Evolutionary conservation across 2,329 filamentous ascomycete genomes (phyloP).

Genomic region (Fusarium sp.): DNA sequence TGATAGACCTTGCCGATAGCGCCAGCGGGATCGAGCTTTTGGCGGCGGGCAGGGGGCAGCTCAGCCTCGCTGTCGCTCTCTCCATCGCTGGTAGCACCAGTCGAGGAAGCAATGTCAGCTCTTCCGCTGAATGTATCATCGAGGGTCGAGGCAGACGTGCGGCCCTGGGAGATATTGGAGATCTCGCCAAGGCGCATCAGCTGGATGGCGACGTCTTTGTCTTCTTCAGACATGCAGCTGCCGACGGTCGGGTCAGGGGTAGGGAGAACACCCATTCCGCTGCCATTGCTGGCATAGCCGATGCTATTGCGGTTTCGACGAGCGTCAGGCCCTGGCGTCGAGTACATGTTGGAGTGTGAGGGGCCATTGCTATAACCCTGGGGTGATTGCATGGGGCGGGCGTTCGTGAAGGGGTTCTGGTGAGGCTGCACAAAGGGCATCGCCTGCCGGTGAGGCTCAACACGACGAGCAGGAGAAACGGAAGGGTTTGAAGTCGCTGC

Average conservation of each 20-base stretch:
- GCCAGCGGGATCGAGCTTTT: conserved; percentile 60
- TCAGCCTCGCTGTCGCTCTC: conserved; percentile 73
- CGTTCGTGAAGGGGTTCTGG: conserved; percentile 81
- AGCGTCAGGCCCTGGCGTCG: conserved; percentile 67
- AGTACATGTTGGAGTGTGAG: conserved; percentile 63
- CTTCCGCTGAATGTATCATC: conserved; percentile 93
- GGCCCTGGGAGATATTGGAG: conserved; percentile 90
- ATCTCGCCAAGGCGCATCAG: conserved; percentile 95
- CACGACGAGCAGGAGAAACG: conserved; percentile 85
- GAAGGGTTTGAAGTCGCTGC: conserved; percentile 97
- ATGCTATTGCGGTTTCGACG: conserved; percentile 72
- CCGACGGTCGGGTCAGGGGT: conserved; percentile 97
- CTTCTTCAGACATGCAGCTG: conserved; percentile 95
- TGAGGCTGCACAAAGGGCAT: conserved; percentile 78
- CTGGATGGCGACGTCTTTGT: conserved; percentile 92
- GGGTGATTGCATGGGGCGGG: conserved; percentile 81
- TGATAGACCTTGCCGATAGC: conserved; percentile 57
- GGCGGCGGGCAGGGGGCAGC: conserved; percentile 64
- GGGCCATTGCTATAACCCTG: conserved; percentile 70
- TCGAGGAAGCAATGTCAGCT: conserved; percentile 84
- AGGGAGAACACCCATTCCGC: conserved; percentile 69
- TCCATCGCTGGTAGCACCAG: conserved; percentile 80
- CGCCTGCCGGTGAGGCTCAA: conserved; percentile 73
- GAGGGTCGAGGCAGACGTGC: conserved; percentile 89
- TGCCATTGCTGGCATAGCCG: conserved; percentile 58